Percentiles rank a stretch among this genome's conserved stretches.
These are phyloP conservation scores for Daldinia sp. DNA, from an alignment of 2,329 filamentous ascomycete genomes.

Conservation along the genomic window DNA sequence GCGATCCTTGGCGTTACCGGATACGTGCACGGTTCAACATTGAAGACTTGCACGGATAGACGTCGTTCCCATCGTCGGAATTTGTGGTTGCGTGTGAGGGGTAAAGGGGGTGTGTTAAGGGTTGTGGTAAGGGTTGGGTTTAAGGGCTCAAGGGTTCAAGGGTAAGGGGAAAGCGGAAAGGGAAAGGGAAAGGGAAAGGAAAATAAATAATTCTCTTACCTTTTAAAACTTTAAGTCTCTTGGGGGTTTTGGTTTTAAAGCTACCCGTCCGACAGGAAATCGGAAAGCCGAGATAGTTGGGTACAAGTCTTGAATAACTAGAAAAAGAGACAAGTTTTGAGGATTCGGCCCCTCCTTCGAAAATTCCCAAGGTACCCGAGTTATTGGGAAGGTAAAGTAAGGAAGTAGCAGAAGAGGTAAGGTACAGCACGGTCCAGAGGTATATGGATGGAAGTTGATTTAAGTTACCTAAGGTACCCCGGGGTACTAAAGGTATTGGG, in stretches of 20 bases:
- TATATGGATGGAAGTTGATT: too few species aligned
- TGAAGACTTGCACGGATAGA: not conserved
- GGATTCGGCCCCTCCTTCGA: slow-evolving; percentile 23
- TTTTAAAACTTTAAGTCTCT: too few species aligned
- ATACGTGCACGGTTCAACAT: slow-evolving; percentile 6
- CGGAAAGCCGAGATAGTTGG: slow-evolving; percentile 1
- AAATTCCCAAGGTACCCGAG: slow-evolving; percentile 2
- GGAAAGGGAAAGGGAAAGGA: not conserved
- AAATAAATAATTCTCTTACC: slow-evolving; percentile 26
- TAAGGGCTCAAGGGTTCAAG: too few species aligned
- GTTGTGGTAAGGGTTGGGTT: too few species aligned
- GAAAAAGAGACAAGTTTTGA: slow-evolving; percentile 6
- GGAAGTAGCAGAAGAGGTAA: not conserved
- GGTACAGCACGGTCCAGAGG: not conserved
- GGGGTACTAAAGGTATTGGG: too few species aligned
- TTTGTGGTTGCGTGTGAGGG: not conserved
- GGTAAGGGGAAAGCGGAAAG: not conserved
- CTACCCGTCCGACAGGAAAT: not conserved
- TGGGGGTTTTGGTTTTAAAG: not conserved
- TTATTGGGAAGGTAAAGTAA: not conserved
- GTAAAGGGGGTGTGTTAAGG: not conserved
- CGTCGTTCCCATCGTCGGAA: not conserved
- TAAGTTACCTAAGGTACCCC: too few species aligned
- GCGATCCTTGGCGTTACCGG: slow-evolving; percentile 8
- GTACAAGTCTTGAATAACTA: slow-evolving; percentile 12